Evolutionary conservation across 2,329 filamentous ascomycete species (phyloP).

Genomic region (Colletotrichum simmondsii): DNA sequence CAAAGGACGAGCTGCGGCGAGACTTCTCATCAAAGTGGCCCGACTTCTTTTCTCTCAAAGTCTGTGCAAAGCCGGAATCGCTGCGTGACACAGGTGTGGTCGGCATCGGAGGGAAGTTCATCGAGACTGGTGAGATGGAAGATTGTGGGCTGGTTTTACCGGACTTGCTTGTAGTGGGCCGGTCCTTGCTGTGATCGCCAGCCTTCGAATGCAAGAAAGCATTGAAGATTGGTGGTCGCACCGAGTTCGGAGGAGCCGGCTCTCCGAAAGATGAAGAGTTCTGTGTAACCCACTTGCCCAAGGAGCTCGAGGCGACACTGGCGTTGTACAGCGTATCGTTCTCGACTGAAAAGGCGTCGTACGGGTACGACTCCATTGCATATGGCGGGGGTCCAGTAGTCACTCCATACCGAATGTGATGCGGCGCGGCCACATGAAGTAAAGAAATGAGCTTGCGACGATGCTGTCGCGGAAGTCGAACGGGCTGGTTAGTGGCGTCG

Average conservation of each 20-base stretch:
- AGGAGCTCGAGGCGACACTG: constrained; percentile 73
- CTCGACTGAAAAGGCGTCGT: constrained; percentile 90
- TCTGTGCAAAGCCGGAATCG: constrained; percentile 91
- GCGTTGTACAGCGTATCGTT: constrained; percentile 83
- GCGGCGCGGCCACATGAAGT: constrained; percentile 89
- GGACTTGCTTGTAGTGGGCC: constrained; percentile 80
- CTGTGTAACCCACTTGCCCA: constrained; percentile 88
- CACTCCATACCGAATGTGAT: constrained; percentile 88
- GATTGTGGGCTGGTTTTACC: constrained; percentile 70
- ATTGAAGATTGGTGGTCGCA: constrained; percentile 83
- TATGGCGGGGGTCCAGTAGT: constrained; percentile 90
- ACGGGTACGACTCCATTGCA: constrained; percentile 91
- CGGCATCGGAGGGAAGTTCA: constrained; percentile 80
- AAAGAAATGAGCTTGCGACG: constrained; percentile 89
- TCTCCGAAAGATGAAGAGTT: constrained; percentile 91
- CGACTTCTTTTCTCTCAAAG: constrained; percentile 91
- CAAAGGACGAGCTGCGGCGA: constrained; percentile 94
- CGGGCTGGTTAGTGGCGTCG: constrained; percentile 83
- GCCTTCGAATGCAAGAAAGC: constrained; percentile 84
- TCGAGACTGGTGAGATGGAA: constrained; percentile 80
- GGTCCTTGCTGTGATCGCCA: constrained; percentile 72
- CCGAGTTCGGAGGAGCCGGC: constrained; percentile 60
- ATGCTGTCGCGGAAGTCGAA: constrained; percentile 85
- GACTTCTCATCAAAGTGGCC: constrained; percentile 87
- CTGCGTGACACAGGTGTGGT: constrained; percentile 85